Evolutionary conservation across 345 rosid genomes (phyloP).

Genomic region (Xanthoceras sorbifolium): DNA sequence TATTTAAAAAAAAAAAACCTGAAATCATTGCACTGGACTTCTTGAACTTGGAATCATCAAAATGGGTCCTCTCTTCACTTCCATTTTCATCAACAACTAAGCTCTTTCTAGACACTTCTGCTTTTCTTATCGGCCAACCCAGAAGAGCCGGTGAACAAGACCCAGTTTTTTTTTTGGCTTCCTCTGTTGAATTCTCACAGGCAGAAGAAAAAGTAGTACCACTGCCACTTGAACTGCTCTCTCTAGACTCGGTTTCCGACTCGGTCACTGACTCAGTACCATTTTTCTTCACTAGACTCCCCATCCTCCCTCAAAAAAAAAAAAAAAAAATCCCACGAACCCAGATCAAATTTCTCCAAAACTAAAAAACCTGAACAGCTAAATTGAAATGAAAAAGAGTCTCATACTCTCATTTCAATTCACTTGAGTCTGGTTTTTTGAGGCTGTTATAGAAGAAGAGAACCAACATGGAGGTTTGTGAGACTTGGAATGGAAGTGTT

Average conservation of each 20-base stretch:
- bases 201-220: constrained; percentile 24
- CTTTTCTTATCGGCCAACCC: constrained; percentile 94
- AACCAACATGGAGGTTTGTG: not conserved
- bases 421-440: not conserved
- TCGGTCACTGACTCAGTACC: constrained; percentile 44
- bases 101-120: constrained; percentile 47
- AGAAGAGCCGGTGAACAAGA: constrained; percentile 57
- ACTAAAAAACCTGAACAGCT: constrained; percentile 12
- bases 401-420: not conserved
- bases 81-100: constrained; percentile 36
- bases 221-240: constrained; percentile 48
- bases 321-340: not conserved
- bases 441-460: not conserved
- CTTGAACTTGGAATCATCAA: constrained; percentile 43
- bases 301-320: constrained; percentile 45
- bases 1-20: constrained; percentile 53
- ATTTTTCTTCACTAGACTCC: constrained; percentile 51
- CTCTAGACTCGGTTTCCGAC: constrained; percentile 54
- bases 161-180: constrained; percentile 31
- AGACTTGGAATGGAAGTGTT: not conserved
- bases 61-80: constrained; percentile 31
- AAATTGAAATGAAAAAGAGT: not conserved
- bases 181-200: constrained; percentile 40
- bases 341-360: not conserved
- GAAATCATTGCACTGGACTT: constrained; percentile 40